Evolutionary conservation across 345 rosid genomes (phyloP).

Genomic region (Alliaria petiolata): DNA sequence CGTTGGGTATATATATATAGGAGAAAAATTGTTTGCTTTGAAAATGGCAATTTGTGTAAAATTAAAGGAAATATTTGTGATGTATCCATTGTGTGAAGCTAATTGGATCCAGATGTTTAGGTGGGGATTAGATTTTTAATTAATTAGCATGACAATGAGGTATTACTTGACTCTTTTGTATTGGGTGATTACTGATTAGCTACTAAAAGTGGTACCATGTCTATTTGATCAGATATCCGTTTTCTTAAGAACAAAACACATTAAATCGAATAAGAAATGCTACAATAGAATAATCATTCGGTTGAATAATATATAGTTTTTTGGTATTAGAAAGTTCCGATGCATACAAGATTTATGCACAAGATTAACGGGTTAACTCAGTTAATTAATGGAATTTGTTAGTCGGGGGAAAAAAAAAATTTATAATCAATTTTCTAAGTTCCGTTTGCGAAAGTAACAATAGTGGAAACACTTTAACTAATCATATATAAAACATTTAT

Average conservation of each 20-base stretch:
- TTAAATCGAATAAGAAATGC: neutral
- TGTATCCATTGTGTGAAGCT: neutral
- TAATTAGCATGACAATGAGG: conserved; percentile 10
- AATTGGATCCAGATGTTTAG: neutral
- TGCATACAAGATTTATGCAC: too few relatives aligned
- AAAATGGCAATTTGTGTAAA: neutral
- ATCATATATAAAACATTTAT: too few relatives aligned
- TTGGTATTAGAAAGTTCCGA: too few relatives aligned
- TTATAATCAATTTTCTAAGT: too few relatives aligned
- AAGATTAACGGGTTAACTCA: too few relatives aligned
- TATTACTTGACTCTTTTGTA: conserved; percentile 4
- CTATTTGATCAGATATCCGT: neutral
- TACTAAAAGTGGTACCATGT: neutral
- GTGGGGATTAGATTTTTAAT: neutral
- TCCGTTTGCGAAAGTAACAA: too few relatives aligned
- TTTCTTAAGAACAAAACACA: neutral
- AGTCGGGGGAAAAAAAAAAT: too few relatives aligned
- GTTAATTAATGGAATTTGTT: too few relatives aligned
- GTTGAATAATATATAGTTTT: too few relatives aligned
- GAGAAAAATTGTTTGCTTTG: neutral
- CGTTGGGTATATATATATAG: neutral
- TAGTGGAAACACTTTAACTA: too few relatives aligned
- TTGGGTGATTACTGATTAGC: neutral
- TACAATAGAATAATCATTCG: too few relatives aligned
- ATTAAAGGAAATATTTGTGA: neutral